Evolutionary conservation across 2,329 filamentous ascomycete genomes (phyloP), one percentile per base, ranked within the genome.

Genomic region (Paracamarosporium sp.): DNA sequence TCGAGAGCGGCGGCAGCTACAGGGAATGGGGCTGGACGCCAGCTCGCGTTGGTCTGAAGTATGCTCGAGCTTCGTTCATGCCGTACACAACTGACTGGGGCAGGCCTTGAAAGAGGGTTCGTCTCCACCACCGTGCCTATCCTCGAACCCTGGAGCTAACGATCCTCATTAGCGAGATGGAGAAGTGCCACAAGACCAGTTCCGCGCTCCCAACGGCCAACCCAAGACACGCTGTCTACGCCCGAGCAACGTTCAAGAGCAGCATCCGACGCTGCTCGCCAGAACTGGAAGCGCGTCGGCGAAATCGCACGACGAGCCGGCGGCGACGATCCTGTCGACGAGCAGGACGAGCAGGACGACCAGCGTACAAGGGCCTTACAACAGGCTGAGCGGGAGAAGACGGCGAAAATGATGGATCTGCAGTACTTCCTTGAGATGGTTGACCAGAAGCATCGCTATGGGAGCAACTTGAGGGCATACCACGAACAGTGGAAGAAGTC

Each of bases 351-450:
- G 4, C 72, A 72, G 25, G 4, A 70, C 73, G 60, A 68, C 33
- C 64, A 71, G 30, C 66, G 67, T 40, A 71, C 68, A 45, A 79
- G 80, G 54, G 72, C 81, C 8, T 79, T 86, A 64, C 78, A 83
- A 55, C 86, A 85, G 70, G 78, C 79, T 0, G 81, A 85, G 65
- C 82, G 88, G 33, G 86, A 87, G 58, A 85, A 87, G 64, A 86
- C 85, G 5, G 88, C 91, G 1, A 91, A 89, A 73, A 89, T 87
- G 74, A 94, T 96, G 90, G 91, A 92, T 17, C 75, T 96, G 33
- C 89, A 91, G 69, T 96, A 96, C 72, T 96, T 95, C 62, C 81
- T 88, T 1, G 87, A 97, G 69, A 93, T 96, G 90, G 88, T 94
- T 7, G 91, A 95, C 72, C 79, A 88, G 45, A 93, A 96, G 75